A percentile compares a stretch with the other conserved stretches of the same genome.
phyloP scores from a whole-genome alignment of 2,329 filamentous ascomycete genomes.

The Colletotrichum paranaense region DNA sequence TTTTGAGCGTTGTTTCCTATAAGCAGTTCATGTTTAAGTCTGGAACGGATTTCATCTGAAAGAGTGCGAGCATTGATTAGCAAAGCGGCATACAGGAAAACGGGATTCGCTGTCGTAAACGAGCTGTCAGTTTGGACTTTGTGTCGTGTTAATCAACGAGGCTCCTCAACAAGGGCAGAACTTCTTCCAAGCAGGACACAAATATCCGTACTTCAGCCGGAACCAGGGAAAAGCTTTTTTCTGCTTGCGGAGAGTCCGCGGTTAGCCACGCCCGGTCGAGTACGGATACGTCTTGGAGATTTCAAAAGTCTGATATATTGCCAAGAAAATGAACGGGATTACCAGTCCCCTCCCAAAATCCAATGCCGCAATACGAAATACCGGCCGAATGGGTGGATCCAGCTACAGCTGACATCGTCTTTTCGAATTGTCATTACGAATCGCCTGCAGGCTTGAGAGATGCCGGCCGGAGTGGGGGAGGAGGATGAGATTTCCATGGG shows the following conservation, averaged over 20 bases:
- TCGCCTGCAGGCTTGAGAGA: neutral
- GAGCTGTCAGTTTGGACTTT: too few relatives aligned
- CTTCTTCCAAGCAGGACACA: too few relatives aligned
- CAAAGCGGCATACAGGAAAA: too few relatives aligned
- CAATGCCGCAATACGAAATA: neutral
- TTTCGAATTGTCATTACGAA: neutral
- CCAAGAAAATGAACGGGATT: neutral
- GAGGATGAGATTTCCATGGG: too few relatives aligned
- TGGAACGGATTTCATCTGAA: neutral
- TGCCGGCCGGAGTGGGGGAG: too few relatives aligned
- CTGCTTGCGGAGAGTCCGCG: neutral
- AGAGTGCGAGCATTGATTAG: neutral
- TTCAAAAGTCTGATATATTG: neutral
- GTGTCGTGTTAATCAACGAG: too few relatives aligned
- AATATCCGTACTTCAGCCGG: too few relatives aligned
- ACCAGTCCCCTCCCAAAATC: too few relatives aligned
- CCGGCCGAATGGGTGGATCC: neutral
- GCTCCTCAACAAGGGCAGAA: too few relatives aligned
- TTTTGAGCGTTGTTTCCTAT: neutral
- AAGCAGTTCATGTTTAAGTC: neutral
- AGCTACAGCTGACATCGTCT: neutral
- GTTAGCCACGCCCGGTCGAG: neutral
- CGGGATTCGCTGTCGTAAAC: too few relatives aligned
- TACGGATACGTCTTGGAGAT: too few relatives aligned
- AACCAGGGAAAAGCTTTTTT: too few relatives aligned